phyloP scores from a whole-genome alignment of 495 filamentous ascomycete genomes.

The Penicillium desertorum region DNA sequence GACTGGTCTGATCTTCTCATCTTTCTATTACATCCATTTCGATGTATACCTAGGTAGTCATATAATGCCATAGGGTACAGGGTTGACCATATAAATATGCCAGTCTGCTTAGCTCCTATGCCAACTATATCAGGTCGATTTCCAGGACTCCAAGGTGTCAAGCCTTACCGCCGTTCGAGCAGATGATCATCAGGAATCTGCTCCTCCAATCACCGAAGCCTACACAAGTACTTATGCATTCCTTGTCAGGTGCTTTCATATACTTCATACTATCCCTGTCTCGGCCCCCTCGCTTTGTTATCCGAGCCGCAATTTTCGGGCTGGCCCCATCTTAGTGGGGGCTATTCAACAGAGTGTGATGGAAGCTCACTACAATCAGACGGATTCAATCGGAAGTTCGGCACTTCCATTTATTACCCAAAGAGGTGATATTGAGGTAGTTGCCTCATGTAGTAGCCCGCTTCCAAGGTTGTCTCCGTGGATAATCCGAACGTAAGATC shows the following conservation, averaged over 20 bases:
- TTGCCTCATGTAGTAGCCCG: background rate
- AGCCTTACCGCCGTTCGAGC: background rate
- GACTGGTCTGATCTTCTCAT: background rate
- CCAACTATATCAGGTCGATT: background rate
- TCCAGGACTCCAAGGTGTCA: background rate
- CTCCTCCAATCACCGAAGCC: constrained; percentile 2
- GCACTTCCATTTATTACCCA: background rate
- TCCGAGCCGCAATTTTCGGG: constrained; percentile 29
- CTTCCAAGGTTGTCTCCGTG: background rate
- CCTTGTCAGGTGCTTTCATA: constrained; percentile 12
- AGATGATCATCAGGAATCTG: constrained; percentile 1
- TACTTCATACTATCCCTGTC: constrained; percentile 19
- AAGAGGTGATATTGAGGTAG: constrained; percentile 1
- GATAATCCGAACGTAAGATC: background rate
- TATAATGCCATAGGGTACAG: background rate
- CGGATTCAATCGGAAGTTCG: background rate
- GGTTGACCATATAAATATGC: background rate
- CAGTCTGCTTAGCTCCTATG: background rate
- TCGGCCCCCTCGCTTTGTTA: constrained; percentile 17
- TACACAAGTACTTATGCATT: background rate
- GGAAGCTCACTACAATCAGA: background rate
- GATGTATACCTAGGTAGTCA: background rate
- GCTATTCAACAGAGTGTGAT: constrained; percentile 1
- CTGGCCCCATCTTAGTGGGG: constrained; percentile 8
- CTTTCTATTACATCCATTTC: background rate